These are phyloP conservation scores for Strobilomyces dryophilus DNA, from an alignment of 768 basidiomycete species.

Conservation along the genomic window DNA sequence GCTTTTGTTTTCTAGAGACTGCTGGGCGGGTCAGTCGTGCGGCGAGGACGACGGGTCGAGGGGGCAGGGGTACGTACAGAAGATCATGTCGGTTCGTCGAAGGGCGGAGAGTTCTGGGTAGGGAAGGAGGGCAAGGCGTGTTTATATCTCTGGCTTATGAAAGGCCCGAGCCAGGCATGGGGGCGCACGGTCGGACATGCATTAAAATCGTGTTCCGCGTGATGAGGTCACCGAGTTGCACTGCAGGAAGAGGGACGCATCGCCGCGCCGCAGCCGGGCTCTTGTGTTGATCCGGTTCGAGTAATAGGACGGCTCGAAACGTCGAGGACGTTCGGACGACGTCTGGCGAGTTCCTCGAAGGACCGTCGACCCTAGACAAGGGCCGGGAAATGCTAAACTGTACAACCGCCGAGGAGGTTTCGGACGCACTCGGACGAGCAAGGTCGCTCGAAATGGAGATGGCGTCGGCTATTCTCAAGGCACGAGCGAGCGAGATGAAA, in stretches of 20 bases:
- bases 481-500: slow-evolving; percentile 1
- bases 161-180: slow-evolving; percentile 16
- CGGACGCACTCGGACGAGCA: slow-evolving; percentile 4
- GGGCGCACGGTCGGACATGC: slow-evolving; percentile 26
- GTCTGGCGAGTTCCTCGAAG: slow-evolving; percentile 1
- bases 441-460: slow-evolving; percentile 1
- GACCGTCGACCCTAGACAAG: not conserved
- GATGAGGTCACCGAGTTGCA: slow-evolving; percentile 29
- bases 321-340: not conserved
- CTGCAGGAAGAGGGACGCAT: slow-evolving; percentile 12
- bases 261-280: slow-evolving; percentile 19
- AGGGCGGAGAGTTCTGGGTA: slow-evolving; percentile 1
- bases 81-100: slow-evolving; percentile 24
- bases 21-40: not conserved
- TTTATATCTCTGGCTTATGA: slow-evolving; percentile 27
- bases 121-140: slow-evolving; percentile 1
- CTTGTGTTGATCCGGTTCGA: slow-evolving; percentile 11
- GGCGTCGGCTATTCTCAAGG: slow-evolving; percentile 3
- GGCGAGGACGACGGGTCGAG: not conserved
- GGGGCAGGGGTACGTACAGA: slow-evolving; percentile 18
- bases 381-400: slow-evolving; percentile 1
- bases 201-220: slow-evolving; percentile 29
- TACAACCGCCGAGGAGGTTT: not conserved
- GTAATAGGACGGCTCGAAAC: slow-evolving; percentile 6
- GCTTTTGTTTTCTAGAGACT: slow-evolving; percentile 32